These are phyloP conservation scores for Neurospora terricola DNA, from an alignment of 495 filamentous ascomycete species.

Conservation along the genomic window DNA sequence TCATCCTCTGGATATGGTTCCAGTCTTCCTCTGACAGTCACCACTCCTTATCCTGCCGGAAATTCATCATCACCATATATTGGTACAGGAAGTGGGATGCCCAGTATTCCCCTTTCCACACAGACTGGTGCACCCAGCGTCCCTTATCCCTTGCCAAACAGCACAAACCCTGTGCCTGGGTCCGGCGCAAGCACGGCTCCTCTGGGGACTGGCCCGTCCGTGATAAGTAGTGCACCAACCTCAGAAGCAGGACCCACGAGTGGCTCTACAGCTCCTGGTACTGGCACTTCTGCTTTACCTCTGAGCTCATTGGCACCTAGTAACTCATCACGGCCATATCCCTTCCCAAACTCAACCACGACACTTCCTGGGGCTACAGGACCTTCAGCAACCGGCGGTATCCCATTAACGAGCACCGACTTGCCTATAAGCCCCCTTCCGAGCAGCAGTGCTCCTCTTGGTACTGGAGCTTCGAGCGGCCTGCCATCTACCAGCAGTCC, in stretches of 20 bases:
- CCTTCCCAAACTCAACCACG: neutral
- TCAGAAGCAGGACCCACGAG: neutral
- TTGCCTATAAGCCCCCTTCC: neutral
- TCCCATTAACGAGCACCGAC: neutral
- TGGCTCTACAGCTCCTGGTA: slow-evolving; percentile 1
- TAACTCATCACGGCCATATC: neutral
- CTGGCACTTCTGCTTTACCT: neutral
- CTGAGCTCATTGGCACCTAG: neutral
- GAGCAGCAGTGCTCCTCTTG: neutral
- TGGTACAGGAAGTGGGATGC: neutral
- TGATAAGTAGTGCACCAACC: slow-evolving; percentile 4
- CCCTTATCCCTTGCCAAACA: slow-evolving; percentile 9
- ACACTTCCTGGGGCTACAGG: neutral
- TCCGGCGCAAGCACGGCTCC: slow-evolving; percentile 4
- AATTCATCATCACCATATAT: neutral
- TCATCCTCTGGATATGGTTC: neutral
- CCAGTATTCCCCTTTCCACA: neutral
- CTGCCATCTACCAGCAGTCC: neutral
- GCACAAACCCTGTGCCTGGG: neutral
- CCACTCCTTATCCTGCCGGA: neutral
- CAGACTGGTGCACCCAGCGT: neutral
- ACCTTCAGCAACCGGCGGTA: neutral
- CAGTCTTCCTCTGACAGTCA: neutral
- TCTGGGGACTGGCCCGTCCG: neutral
- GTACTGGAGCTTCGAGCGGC: neutral